Evolutionary conservation across 352 stramenopile genomes (phyloP).

Genomic region (Phytophthora cactorum): DNA sequence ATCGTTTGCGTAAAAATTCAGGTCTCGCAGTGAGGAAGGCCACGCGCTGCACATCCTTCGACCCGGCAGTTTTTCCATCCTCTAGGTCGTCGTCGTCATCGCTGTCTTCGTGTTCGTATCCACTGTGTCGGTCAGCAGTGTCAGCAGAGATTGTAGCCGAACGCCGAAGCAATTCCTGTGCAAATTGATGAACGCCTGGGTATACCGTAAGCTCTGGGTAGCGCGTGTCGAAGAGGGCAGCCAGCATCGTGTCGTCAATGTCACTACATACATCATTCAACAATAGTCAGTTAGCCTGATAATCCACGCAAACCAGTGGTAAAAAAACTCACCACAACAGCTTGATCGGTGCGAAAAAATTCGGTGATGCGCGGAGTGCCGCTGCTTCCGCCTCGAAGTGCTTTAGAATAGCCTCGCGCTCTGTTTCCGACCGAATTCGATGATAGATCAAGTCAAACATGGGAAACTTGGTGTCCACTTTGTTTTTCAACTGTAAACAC

Average conservation of each 20-base stretch:
- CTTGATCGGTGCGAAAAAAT: slow-evolving; percentile 65
- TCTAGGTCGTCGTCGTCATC: slow-evolving; percentile 40
- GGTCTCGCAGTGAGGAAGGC: slow-evolving; percentile 81
- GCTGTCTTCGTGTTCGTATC: slow-evolving; percentile 35
- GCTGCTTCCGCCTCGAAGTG: slow-evolving; percentile 69
- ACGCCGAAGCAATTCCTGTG: slow-evolving; percentile 68
- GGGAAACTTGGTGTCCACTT: slow-evolving; percentile 69
- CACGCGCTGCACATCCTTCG: slow-evolving; percentile 51
- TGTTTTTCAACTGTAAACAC: slow-evolving; percentile 70
- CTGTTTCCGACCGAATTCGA: slow-evolving; percentile 46
- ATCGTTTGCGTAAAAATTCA: slow-evolving; percentile 71
- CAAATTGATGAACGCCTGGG: slow-evolving; percentile 83
- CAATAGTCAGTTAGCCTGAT: neutral
- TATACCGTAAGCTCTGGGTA: slow-evolving; percentile 87
- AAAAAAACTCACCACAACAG: slow-evolving; percentile 59
- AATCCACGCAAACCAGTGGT: neutral
- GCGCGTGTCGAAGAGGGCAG: slow-evolving; percentile 77
- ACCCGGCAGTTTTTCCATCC: slow-evolving; percentile 1
- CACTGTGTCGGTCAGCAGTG: slow-evolving; percentile 25
- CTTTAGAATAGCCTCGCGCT: slow-evolving; percentile 61
- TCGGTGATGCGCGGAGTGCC: slow-evolving; percentile 27
- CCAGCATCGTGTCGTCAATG: slow-evolving; percentile 85
- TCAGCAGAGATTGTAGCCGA: slow-evolving; percentile 31
- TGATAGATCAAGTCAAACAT: slow-evolving; percentile 79
- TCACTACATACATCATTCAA: slow-evolving; percentile 45